These are phyloP conservation scores for Cicer pinnatifidum DNA, from an alignment of 306 rosid species.

Conservation along the genomic window DNA sequence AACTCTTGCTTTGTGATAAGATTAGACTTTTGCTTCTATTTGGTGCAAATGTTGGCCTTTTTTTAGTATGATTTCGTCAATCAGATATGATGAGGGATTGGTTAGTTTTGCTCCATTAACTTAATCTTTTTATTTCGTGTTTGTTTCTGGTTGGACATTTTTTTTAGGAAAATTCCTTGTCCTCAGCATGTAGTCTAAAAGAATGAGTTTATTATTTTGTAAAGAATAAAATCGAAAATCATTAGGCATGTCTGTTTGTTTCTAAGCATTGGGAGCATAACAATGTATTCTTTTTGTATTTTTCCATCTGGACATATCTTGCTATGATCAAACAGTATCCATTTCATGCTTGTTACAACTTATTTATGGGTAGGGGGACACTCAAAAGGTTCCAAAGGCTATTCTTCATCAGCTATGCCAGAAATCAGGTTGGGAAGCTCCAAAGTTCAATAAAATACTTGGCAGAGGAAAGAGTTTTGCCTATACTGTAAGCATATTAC, in stretches of 20 bases:
- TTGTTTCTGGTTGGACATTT: neutral
- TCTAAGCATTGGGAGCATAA: constrained; percentile 14
- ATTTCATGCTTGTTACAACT: constrained; percentile 22
- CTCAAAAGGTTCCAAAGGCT: constrained; percentile 90
- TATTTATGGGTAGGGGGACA: constrained; percentile 68
- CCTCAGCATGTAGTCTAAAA: neutral
- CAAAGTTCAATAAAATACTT: constrained; percentile 73
- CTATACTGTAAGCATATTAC: constrained; percentile 76
- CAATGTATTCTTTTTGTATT: neutral
- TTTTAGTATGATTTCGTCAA: neutral
- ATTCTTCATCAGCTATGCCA: constrained; percentile 94
- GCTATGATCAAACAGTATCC: constrained; percentile 28
- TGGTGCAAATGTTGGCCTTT: neutral
- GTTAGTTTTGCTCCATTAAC: neutral
- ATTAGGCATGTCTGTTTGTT: constrained; percentile 23
- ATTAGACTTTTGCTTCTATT: constrained; percentile 28
- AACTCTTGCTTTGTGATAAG: constrained; percentile 11
- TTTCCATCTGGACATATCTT: constrained; percentile 33
- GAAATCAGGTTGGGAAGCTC: constrained; percentile 98
- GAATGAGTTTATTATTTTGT: constrained; percentile 15
- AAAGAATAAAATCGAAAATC: constrained; percentile 2
- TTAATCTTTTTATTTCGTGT: constrained; percentile 11
- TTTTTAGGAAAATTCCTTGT: constrained; percentile 26
- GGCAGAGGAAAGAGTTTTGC: constrained; percentile 66
- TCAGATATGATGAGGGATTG: constrained; percentile 5